Evolutionary conservation across 2,329 filamentous ascomycete species (phyloP).

Genomic region (Penicillium frequentans): DNA sequence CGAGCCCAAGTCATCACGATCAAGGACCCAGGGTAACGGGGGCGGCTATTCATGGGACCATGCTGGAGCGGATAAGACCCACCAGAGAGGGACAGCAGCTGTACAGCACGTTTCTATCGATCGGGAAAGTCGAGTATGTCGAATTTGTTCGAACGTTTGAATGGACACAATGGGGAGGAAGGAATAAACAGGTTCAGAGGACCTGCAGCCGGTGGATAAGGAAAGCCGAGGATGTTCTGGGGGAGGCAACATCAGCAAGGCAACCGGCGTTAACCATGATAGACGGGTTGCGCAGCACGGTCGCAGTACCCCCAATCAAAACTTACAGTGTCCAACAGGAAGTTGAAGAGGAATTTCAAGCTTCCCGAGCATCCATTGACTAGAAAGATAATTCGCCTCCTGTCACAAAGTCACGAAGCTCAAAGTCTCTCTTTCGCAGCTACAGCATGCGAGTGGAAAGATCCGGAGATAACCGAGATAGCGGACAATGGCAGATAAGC

Average conservation of each 20-base stretch:
- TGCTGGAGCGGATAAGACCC: constrained; percentile 19
- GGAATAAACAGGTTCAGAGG: constrained; percentile 15
- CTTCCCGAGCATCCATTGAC: constrained; percentile 14
- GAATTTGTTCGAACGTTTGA: not conserved
- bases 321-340: not conserved
- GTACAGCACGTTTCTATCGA: constrained; percentile 5
- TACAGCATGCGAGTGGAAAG: constrained; percentile 22
- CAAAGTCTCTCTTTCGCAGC: not conserved
- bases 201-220: constrained; percentile 21
- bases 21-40: constrained; percentile 21
- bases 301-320: not conserved
- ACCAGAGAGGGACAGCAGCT: constrained; percentile 14
- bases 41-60: constrained; percentile 19
- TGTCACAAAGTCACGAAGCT: not conserved
- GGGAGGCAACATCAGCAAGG: constrained; percentile 13
- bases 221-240: constrained; percentile 10
- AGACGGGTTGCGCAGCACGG: constrained; percentile 3
- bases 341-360: not conserved
- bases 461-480: constrained; percentile 32
- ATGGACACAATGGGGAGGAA: not conserved
- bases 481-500: constrained; percentile 27
- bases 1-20: not conserved
- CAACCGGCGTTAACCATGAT: constrained; percentile 10
- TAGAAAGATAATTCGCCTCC: constrained; percentile 8
- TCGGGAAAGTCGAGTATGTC: not conserved